Evolutionary conservation across 805 yeast genomes (phyloP).

Genomic region (Spencermartinsiella europaea): DNA sequence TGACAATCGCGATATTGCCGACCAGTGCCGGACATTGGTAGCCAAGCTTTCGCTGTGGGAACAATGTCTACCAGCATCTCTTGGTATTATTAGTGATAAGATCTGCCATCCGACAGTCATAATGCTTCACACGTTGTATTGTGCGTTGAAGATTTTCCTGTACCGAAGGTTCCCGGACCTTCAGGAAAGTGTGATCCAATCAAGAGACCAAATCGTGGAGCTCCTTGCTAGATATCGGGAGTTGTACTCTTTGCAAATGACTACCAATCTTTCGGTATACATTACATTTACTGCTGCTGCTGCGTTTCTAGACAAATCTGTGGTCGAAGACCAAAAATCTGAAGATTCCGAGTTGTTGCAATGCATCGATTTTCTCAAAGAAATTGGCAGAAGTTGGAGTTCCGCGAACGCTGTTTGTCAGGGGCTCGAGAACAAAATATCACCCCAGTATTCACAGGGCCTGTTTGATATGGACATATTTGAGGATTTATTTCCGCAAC

Average conservation of each 20-base stretch:
- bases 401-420: constrained; percentile 15
- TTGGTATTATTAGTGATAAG: constrained; percentile 4
- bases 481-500: constrained; percentile 3
- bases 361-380: constrained; percentile 13
- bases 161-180: constrained; percentile 14
- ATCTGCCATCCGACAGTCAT: constrained; percentile 14
- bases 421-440: constrained; percentile 8
- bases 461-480: constrained; percentile 7
- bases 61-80: constrained; percentile 7
- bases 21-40: constrained; percentile 6
- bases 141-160: constrained; percentile 16
- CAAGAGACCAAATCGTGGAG: constrained; percentile 8
- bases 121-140: constrained; percentile 14
- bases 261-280: constrained; percentile 17
- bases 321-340: constrained; percentile 1
- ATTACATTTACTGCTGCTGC: constrained; percentile 20
- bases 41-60: constrained; percentile 15
- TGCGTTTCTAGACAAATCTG: constrained; percentile 6
- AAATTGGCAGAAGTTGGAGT: constrained; percentile 17
- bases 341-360: constrained; percentile 2
- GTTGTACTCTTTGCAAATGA: constrained; percentile 15
- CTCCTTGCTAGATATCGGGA: constrained; percentile 11
- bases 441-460: constrained; percentile 1
- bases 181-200: constrained; percentile 2
- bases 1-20: constrained; percentile 5